Evolutionary conservation across 352 stramenopile species (phyloP).

Genomic region (Phytopythium litorale): DNA sequence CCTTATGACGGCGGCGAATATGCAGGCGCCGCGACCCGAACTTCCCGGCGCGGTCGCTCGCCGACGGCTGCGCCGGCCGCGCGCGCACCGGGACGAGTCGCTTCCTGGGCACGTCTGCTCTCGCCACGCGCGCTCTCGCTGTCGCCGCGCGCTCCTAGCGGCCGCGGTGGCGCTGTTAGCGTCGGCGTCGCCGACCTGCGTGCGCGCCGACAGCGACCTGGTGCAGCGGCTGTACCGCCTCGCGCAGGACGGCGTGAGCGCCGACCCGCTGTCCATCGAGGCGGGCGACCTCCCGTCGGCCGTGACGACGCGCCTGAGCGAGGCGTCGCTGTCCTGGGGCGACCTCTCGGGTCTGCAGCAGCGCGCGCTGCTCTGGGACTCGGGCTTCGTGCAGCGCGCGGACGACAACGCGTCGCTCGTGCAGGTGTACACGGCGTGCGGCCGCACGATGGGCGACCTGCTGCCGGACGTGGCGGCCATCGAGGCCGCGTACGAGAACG

Average conservation of each 20-base stretch:
- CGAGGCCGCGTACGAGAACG: slow-evolving; percentile 13
- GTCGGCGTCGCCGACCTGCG: neutral
- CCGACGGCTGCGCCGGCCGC: neutral
- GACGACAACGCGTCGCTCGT: slow-evolving; percentile 25
- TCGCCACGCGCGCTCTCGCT: neutral
- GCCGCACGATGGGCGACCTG: slow-evolving; percentile 55
- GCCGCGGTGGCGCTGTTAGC: neutral
- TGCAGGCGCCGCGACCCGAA: neutral
- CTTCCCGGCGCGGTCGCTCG: neutral
- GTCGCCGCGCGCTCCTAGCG: slow-evolving; percentile 1
- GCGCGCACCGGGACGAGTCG: neutral
- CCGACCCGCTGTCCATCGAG: slow-evolving; percentile 27
- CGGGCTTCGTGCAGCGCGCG: slow-evolving; percentile 49
- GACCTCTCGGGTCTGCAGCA: slow-evolving; percentile 55
- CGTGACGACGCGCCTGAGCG: slow-evolving; percentile 24
- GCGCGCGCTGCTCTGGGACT: slow-evolving; percentile 70
- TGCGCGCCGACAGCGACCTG: slow-evolving; percentile 36
- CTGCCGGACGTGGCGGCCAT: slow-evolving; percentile 41
- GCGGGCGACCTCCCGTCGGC: slow-evolving; percentile 26
- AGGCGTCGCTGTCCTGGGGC: slow-evolving; percentile 28
- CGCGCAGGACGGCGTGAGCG: slow-evolving; percentile 18
- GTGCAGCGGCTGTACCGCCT: slow-evolving; percentile 48
- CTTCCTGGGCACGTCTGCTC: neutral
- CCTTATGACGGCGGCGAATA: neutral
- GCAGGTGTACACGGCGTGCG: slow-evolving; percentile 59